These are phyloP conservation scores for Telopea speciosissima DNA, from an alignment of 177 flowering plant genomes.

Conservation along the genomic window DNA sequence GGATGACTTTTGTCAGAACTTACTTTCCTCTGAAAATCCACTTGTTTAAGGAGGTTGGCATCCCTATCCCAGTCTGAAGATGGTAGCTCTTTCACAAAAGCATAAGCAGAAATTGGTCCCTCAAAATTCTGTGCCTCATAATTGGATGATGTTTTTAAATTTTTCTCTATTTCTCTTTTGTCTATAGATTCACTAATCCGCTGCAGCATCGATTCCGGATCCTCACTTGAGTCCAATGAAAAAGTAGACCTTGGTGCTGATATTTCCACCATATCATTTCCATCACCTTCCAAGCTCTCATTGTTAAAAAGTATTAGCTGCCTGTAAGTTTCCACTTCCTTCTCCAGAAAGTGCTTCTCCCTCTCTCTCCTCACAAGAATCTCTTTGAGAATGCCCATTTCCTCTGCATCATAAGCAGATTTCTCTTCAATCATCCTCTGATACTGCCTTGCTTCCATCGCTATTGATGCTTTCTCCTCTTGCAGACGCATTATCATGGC, in stretches of 20 bases:
- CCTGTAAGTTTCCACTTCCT: constrained; percentile 72
- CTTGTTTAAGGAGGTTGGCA: constrained; percentile 19
- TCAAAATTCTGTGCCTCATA: constrained; percentile 15
- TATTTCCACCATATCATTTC: constrained; percentile 12
- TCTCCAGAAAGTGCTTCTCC: constrained; percentile 77
- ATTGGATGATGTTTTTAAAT: constrained; percentile 11
- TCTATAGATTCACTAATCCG: constrained; percentile 32
- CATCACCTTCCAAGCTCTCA: constrained; percentile 30
- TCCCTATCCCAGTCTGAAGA: constrained; percentile 19
- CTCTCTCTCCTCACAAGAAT: constrained; percentile 71
- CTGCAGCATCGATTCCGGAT: constrained; percentile 39
- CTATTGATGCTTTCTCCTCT: constrained; percentile 80
- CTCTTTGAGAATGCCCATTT: constrained; percentile 84
- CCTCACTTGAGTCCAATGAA: constrained; percentile 30
- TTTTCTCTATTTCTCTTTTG: constrained; percentile 23
- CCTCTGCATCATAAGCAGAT: constrained; percentile 80
- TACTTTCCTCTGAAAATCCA: constrained; percentile 6
- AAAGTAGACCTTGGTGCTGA: constrained; percentile 9
- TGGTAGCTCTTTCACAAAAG: constrained; percentile 26
- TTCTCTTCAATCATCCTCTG: constrained; percentile 84
- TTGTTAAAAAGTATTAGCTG: constrained; percentile 27
- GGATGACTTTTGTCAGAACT: constrained; percentile 12
- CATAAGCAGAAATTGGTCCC: constrained; percentile 10
- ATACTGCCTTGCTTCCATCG: constrained; percentile 87
- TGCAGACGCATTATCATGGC: constrained; percentile 89